phyloP scores from a whole-genome alignment of 768 basidiomycete genomes.

The Megacollybia marginata region DNA sequence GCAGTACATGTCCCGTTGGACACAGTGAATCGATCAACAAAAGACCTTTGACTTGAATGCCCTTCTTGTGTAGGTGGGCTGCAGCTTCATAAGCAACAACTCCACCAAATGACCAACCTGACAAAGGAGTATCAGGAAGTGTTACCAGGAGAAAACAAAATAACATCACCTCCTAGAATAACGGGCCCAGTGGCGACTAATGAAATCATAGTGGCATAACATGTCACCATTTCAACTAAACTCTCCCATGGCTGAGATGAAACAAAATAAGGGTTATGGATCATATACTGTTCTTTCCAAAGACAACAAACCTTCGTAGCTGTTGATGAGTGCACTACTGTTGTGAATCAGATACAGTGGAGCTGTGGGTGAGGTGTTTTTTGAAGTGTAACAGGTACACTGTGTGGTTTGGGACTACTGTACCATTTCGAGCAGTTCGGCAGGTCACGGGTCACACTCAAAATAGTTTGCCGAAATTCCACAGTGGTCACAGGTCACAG shows the following conservation, averaged over 20 bases:
- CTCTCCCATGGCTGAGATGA: slow-evolving; percentile 38
- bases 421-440: too few species aligned
- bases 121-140: background rate
- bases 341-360: slow-evolving; percentile 69
- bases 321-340: slow-evolving; percentile 55
- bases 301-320: slow-evolving; percentile 38
- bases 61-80: slow-evolving; percentile 37
- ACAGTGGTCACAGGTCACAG: too few species aligned
- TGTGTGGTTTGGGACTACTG: background rate
- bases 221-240: slow-evolving; percentile 44
- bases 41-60: slow-evolving; percentile 44
- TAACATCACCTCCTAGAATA: slow-evolving; percentile 48
- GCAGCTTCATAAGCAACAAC: slow-evolving; percentile 63
- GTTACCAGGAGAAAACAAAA: background rate
- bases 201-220: slow-evolving; percentile 38
- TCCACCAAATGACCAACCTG: slow-evolving; percentile 79
- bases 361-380: background rate
- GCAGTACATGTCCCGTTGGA: slow-evolving; percentile 42
- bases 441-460: too few species aligned
- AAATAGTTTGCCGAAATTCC: too few species aligned
- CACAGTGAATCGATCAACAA: slow-evolving; percentile 62
- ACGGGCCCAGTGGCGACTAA: slow-evolving; percentile 28
- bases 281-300: slow-evolving; percentile 50
- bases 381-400: background rate
- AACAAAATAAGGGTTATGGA: slow-evolving; percentile 48